These are phyloP conservation scores for Huntiella savannae DNA, from an alignment of 2,329 filamentous ascomycete genomes.

Conservation along the genomic window DNA sequence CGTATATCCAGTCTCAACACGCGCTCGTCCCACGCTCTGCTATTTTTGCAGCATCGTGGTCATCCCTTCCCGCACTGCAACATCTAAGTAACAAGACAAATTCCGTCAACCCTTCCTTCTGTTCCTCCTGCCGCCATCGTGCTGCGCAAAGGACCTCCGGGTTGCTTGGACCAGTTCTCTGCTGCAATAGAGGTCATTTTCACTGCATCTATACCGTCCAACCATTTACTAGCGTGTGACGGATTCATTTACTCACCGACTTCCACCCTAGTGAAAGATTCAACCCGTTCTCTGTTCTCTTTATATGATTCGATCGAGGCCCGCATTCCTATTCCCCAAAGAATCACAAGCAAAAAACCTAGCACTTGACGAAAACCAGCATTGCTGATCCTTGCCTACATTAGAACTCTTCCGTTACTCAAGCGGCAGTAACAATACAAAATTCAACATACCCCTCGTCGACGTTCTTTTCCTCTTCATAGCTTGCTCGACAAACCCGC, in stretches of 20 bases:
- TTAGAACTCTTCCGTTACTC: too few species aligned
- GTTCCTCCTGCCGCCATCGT: background rate
- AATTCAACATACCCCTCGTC: background rate
- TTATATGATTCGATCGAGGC: background rate
- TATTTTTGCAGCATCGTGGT: background rate
- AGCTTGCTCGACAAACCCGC: background rate
- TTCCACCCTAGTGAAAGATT: too few species aligned
- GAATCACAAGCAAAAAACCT: too few species aligned
- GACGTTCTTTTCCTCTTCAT: background rate
- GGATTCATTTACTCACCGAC: too few species aligned
- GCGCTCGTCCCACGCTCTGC: too few species aligned
- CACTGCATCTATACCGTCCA: slow-evolving; percentile 1
- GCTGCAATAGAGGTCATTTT: background rate
- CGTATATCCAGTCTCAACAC: too few species aligned
- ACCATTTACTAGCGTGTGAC: slow-evolving; percentile 5
- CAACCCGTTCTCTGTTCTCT: background rate
- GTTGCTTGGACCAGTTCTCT: slow-evolving; percentile 2
- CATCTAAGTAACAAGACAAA: background rate
- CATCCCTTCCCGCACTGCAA: background rate
- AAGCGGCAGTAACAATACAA: too few species aligned
- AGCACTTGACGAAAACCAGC: background rate
- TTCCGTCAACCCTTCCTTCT: background rate
- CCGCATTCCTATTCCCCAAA: too few species aligned
- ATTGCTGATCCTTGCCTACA: too few species aligned
- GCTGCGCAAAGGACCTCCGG: background rate